phyloP scores from a whole-genome alignment of 1,284 basidiomycete species.

The Irpex sp. region DNA sequence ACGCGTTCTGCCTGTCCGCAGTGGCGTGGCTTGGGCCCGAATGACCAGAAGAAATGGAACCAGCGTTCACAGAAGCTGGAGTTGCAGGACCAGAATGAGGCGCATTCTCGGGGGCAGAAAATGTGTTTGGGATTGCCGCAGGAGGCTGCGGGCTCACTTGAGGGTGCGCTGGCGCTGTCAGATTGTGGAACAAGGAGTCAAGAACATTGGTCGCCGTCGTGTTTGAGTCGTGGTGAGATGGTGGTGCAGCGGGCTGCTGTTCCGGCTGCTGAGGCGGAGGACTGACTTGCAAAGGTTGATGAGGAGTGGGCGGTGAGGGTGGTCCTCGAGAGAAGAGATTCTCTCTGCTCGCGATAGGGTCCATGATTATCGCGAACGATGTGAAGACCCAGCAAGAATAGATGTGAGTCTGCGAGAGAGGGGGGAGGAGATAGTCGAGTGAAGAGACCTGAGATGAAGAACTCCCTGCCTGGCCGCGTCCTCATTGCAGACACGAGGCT shows the following conservation, averaged over 20 bases:
- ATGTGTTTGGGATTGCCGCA: constrained; percentile 30
- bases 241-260: constrained; percentile 31
- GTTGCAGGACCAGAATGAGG: constrained; percentile 51
- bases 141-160: constrained; percentile 29
- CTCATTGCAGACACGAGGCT: constrained; percentile 27
- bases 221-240: constrained; percentile 30
- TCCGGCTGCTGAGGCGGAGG: constrained; percentile 25
- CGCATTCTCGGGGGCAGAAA: constrained; percentile 30
- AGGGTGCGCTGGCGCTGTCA: constrained; percentile 36
- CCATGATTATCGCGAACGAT: constrained; percentile 26
- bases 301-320: constrained; percentile 41
- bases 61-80: constrained; percentile 50
- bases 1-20: constrained; percentile 65
- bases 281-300: constrained; percentile 30
- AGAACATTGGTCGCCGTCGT: constrained; percentile 43
- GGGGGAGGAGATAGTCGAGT: constrained; percentile 24
- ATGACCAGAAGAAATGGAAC: constrained; percentile 38
- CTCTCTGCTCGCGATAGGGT: constrained; percentile 32
- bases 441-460: constrained; percentile 19
- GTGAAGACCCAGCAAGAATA: constrained; percentile 15
- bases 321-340: constrained; percentile 60
- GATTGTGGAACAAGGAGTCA: constrained; percentile 55
- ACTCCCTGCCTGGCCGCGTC: constrained; percentile 15
- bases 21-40: constrained; percentile 42
- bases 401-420: constrained; percentile 11